Conservation (phyloP, 441 rosid genomes). For the Erodium trifolium region DNA sequence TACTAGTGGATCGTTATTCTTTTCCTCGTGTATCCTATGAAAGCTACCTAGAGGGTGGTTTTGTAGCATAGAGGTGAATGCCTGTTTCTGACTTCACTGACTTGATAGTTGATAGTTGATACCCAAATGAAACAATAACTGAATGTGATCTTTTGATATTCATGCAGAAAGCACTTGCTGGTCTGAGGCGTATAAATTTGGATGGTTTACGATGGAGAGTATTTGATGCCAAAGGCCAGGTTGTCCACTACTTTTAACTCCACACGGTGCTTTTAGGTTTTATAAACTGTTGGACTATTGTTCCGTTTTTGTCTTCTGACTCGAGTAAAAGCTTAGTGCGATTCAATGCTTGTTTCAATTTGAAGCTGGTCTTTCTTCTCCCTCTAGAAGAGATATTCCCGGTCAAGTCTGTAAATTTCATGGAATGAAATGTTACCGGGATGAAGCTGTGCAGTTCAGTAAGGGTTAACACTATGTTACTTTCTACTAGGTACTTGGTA, state of each 20-base stretch:
- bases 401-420: not conserved
- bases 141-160: conserved; percentile 10
- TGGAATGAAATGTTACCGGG: not conserved
- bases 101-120: not conserved
- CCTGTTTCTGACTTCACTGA: not conserved
- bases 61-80: not conserved
- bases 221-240: conserved; percentile 99
- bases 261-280: conserved; percentile 2
- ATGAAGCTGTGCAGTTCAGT: not conserved
- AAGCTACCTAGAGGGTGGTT: not conserved
- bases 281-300: not conserved
- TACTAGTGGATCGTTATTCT: not conserved
- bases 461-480: conserved; percentile 5
- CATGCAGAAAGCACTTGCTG: conserved; percentile 91
- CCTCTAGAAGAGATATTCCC: not conserved
- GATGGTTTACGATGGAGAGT: conserved; percentile 96
- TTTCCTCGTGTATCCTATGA: not conserved
- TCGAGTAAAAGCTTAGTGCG: not conserved
- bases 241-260: conserved; percentile 17
- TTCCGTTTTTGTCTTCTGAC: not conserved
- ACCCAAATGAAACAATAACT: not conserved
- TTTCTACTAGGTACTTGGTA: conserved; percentile 69
- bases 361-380: not conserved
- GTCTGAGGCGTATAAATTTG: conserved; percentile 76
- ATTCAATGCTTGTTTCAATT: not conserved